Percentiles rank a stretch among this genome's conserved stretches.
Conservation (phyloP, 495 filamentous ascomycete species). For the Aspergillus panamensis region DNA sequence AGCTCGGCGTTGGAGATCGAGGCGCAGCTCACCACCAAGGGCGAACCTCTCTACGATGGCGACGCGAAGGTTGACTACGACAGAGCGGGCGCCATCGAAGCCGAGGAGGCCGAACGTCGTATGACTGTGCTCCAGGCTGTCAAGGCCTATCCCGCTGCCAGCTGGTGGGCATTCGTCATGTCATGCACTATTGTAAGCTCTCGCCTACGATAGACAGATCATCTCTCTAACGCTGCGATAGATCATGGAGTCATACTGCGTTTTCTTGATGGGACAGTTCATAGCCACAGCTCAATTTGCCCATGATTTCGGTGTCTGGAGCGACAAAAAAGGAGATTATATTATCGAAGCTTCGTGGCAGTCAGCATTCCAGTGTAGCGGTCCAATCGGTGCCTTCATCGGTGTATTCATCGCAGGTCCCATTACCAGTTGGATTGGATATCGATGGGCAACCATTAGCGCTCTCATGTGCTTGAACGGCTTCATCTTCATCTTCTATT, state of each 20-base stretch:
- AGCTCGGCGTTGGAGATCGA: slow-evolving; percentile 37
- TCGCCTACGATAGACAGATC: slow-evolving; percentile 17
- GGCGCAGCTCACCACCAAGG: slow-evolving; percentile 30
- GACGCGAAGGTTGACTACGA: slow-evolving; percentile 45
- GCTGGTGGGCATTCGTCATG: slow-evolving; percentile 44
- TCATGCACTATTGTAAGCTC: slow-evolving; percentile 43
- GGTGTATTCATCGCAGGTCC: slow-evolving; percentile 65
- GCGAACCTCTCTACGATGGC: slow-evolving; percentile 39
- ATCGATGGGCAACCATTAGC: slow-evolving; percentile 60
- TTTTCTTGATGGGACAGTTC: slow-evolving; percentile 44
- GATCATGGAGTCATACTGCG: slow-evolving; percentile 45
- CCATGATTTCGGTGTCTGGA: slow-evolving; percentile 35
- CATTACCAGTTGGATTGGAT: slow-evolving; percentile 63
- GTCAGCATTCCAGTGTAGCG: slow-evolving; percentile 42
- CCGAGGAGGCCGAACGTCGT: slow-evolving; percentile 31
- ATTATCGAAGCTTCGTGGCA: slow-evolving; percentile 31
- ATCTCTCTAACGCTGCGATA: slow-evolving; percentile 28
- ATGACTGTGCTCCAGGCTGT: slow-evolving; percentile 32
- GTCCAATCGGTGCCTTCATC: slow-evolving; percentile 58
- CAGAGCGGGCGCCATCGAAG: slow-evolving; percentile 39
- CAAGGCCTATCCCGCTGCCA: slow-evolving; percentile 47
- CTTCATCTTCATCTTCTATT: slow-evolving; percentile 68
- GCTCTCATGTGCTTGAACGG: slow-evolving; percentile 56
- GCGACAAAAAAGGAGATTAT: slow-evolving; percentile 24
- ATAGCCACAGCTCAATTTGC: slow-evolving; percentile 38